Evolutionary conservation across 495 filamentous ascomycete genomes (phyloP).

Genomic region (Talaromyces borbonicus): DNA sequence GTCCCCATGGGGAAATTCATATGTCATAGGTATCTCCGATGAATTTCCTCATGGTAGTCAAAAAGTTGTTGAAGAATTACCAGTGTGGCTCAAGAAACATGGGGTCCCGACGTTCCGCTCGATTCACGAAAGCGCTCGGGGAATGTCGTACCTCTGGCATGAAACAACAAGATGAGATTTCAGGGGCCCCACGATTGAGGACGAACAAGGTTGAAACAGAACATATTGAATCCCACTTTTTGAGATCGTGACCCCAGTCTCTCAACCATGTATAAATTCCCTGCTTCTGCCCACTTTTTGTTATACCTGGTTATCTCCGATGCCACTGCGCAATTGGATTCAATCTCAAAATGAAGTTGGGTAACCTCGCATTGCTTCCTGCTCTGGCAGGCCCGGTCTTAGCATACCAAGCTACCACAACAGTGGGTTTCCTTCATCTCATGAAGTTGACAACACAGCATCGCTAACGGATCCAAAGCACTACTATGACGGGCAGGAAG

Average conservation of each 20-base stretch:
- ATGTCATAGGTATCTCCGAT: too few relatives aligned
- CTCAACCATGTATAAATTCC: too few relatives aligned
- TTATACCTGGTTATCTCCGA: too few relatives aligned
- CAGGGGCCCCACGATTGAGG: background rate
- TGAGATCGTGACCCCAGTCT: too few relatives aligned
- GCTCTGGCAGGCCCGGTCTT: slow-evolving; percentile 1
- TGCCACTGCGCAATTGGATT: too few relatives aligned
- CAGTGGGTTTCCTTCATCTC: slow-evolving; percentile 6
- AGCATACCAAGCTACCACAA: slow-evolving; percentile 9
- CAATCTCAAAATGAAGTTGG: slow-evolving; percentile 5
- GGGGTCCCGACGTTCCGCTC: slow-evolving; percentile 1
- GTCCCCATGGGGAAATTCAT: too few relatives aligned
- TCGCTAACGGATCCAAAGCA: slow-evolving; percentile 11
- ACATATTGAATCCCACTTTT: too few relatives aligned
- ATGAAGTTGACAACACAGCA: background rate
- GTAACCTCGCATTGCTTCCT: background rate
- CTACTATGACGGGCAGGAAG: slow-evolving; percentile 25
- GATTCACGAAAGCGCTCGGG: background rate
- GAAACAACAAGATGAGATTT: background rate
- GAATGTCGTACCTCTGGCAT: slow-evolving; percentile 1
- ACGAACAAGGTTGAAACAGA: too few relatives aligned
- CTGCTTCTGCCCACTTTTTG: too few relatives aligned
- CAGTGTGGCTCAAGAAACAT: slow-evolving; percentile 1
- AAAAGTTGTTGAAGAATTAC: background rate
- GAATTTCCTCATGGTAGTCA: too few relatives aligned